Percentiles rank a stretch among this genome's conserved stretches.
Evolutionary conservation across 306 rosid species (phyloP).

Genomic region (Aeschynomene evenia): DNA sequence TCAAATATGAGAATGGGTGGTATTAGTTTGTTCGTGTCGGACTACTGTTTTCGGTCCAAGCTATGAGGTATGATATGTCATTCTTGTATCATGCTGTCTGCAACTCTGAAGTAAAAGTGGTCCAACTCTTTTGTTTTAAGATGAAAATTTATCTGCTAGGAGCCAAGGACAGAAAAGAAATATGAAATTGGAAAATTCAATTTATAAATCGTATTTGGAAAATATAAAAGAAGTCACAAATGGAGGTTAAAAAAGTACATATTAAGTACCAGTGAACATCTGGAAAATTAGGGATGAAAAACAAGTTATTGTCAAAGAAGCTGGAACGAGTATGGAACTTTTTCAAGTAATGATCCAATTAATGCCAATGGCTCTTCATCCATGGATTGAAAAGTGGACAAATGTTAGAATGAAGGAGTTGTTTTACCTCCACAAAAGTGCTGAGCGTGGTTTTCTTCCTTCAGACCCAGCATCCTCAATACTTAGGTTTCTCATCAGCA

Average conservation of each 20-base stretch:
- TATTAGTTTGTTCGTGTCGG: background rate
- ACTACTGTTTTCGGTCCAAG: background rate
- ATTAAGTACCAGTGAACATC: background rate
- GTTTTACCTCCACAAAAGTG: conserved; percentile 91
- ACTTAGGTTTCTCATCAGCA: conserved; percentile 64
- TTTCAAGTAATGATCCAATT: conserved; percentile 7
- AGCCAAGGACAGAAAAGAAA: background rate
- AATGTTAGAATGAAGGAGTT: conserved; percentile 8
- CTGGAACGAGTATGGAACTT: background rate
- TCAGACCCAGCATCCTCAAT: conserved; percentile 65
- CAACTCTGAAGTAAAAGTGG: background rate
- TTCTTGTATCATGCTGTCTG: background rate
- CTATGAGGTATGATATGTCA: background rate
- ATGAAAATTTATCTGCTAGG: background rate
- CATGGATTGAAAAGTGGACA: conserved; percentile 5
- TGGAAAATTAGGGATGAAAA: background rate
- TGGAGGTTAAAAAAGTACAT: background rate
- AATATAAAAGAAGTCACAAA: background rate
- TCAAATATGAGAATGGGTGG: background rate
- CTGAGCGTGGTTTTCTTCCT: conserved; percentile 91
- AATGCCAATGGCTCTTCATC: background rate
- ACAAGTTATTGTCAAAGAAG: background rate
- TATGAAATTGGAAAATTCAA: background rate
- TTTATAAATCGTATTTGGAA: background rate
- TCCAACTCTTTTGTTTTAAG: background rate